Percentiles rank a stretch among this genome's conserved stretches.
These are phyloP conservation scores for Trichoderma sp. DNA, from an alignment of 2,329 filamentous ascomycete species.

Conservation along the genomic window DNA sequence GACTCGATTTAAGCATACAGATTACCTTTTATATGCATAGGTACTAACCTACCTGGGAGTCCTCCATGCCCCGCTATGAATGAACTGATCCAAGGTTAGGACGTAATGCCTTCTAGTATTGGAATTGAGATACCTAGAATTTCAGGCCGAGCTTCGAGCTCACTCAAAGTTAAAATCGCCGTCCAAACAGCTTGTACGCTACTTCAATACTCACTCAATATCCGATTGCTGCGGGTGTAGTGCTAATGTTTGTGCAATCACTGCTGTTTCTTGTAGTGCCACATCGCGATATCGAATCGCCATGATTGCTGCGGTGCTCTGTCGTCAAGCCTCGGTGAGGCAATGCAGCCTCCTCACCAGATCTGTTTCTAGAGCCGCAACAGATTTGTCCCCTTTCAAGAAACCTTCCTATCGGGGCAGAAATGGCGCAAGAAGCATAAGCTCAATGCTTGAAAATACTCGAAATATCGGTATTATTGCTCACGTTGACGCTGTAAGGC, in stretches of 20 bases:
- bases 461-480: conserved; percentile 98
- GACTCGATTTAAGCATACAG: background rate
- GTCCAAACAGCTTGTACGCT: background rate
- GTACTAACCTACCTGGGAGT: too few relatives aligned
- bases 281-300: background rate
- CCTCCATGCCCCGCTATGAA: background rate
- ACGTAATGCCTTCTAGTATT: too few relatives aligned
- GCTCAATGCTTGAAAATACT: conserved; percentile 49
- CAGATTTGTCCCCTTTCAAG: background rate
- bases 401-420: background rate
- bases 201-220: background rate
- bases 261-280: background rate
- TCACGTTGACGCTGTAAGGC: conserved; percentile 81
- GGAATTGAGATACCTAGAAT: background rate
- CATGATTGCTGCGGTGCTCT: conserved; percentile 22
- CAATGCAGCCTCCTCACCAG: conserved; percentile 1
- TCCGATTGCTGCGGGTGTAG: background rate
- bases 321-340: conserved; percentile 14
- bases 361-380: background rate
- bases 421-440: background rate
- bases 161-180: background rate
- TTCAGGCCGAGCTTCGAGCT: background rate
- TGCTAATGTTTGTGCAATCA: background rate
- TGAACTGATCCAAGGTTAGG: background rate
- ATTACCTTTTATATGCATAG: background rate